A percentile compares a stretch with the other conserved stretches of the same genome.
These are phyloP conservation scores for Colletotrichum musicola DNA, from an alignment of 2,329 filamentous ascomycete species.

Conservation along the genomic window DNA sequence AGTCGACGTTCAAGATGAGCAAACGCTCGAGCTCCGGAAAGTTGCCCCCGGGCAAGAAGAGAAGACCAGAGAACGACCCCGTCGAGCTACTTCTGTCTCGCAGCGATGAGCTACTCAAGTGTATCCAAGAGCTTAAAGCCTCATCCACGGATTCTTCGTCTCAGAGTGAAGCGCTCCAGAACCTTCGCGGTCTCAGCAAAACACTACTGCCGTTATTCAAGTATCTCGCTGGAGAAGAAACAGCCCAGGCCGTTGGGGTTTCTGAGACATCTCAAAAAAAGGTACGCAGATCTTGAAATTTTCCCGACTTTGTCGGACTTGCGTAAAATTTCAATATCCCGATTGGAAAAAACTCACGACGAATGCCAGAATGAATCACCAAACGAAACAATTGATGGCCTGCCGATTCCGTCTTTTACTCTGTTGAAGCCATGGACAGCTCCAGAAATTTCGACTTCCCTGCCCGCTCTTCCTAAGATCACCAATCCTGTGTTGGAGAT, in stretches of 20 bases:
- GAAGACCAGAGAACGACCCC: constrained; percentile 41
- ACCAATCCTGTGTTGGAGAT: constrained; percentile 69
- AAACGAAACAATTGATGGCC: neutral
- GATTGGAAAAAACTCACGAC: neutral
- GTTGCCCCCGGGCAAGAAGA: constrained; percentile 41
- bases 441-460: constrained; percentile 58
- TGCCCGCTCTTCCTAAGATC: constrained; percentile 73
- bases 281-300: neutral
- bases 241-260: neutral
- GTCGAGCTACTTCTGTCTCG: constrained; percentile 49
- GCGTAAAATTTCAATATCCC: too few relatives aligned
- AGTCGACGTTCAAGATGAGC: constrained; percentile 21
- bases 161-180: constrained; percentile 9
- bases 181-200: constrained; percentile 41
- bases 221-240: constrained; percentile 29
- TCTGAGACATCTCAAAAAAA: neutral
- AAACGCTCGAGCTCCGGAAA: constrained; percentile 31
- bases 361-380: neutral
- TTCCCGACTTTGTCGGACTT: too few relatives aligned
- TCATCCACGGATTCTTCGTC: constrained; percentile 9
- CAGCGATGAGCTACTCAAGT: constrained; percentile 54
- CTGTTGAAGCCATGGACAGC: constrained; percentile 62
- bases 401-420: constrained; percentile 33
- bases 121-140: constrained; percentile 52
- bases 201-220: constrained; percentile 46